Conservation (phyloP, 169 alveolate species). For the Amoebophrya sp. region DNA sequence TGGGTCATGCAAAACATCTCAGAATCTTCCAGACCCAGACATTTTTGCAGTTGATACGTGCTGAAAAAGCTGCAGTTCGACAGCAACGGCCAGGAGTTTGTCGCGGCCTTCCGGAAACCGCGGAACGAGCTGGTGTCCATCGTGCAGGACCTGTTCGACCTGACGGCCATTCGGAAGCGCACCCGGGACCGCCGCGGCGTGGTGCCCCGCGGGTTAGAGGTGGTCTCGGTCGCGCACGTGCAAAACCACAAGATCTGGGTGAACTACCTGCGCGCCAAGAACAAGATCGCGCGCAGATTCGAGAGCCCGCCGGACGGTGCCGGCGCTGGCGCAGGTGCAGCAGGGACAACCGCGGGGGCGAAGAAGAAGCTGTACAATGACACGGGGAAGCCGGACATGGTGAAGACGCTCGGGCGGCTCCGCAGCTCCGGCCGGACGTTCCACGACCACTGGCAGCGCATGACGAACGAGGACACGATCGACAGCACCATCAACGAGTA, state of each 20-base stretch:
- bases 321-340: no score
- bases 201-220: neutral
- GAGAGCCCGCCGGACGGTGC: neutral
- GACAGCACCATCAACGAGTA: neutral
- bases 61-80: neutral
- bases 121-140: neutral
- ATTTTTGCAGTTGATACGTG: neutral
- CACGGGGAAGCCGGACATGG: neutral
- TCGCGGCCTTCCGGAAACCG: neutral
- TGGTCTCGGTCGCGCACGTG: neutral
- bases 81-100: neutral
- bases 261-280: slow-evolving; percentile 8
- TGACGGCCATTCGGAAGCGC: neutral
- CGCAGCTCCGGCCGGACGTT: neutral
- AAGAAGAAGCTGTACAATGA: neutral
- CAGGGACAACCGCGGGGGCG: no score
- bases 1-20: neutral
- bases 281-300: neutral
- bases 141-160: neutral
- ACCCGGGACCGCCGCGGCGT: neutral
- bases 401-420: neutral
- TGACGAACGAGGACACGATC: neutral
- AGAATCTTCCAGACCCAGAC: neutral
- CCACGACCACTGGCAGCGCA: neutral
- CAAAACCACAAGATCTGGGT: slow-evolving; percentile 25